Evolutionary conservation across 2,329 filamentous ascomycete genomes (phyloP).

Genomic region (Volutella citrinella): DNA sequence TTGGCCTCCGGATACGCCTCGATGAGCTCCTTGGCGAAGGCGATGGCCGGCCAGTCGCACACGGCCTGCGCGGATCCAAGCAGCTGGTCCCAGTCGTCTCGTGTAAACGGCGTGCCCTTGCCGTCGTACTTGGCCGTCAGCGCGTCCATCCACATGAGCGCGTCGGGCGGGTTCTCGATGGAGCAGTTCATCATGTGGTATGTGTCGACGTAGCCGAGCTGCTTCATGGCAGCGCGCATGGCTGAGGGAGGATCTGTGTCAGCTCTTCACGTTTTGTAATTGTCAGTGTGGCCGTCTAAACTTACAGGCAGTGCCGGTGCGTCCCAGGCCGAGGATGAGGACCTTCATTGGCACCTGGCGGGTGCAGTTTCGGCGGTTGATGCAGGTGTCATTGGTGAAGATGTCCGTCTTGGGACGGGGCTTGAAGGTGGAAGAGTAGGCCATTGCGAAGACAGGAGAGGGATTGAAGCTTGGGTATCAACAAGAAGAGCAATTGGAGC

Average conservation of each 20-base stretch:
- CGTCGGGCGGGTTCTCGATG: conserved; percentile 58
- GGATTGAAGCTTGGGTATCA: no score
- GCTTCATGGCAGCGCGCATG: conserved; percentile 62
- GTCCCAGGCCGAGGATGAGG: conserved; percentile 65
- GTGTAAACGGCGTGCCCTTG: conserved; percentile 47
- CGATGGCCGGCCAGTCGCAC: conserved; percentile 66
- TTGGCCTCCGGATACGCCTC: conserved; percentile 71
- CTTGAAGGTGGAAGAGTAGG: conserved; percentile 27
- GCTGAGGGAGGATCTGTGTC: no score
- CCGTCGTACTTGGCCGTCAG: conserved; percentile 50
- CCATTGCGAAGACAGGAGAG: no score
- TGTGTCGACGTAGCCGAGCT: conserved; percentile 64
- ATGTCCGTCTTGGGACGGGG: conserved; percentile 51
- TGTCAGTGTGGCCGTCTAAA: no score
- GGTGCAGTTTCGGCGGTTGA: conserved; percentile 63
- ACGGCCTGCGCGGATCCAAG: conserved; percentile 65
- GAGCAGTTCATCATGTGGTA: conserved; percentile 74
- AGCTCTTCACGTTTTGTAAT: no score
- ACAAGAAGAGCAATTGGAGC: background rate
- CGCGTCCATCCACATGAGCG: conserved; percentile 68
- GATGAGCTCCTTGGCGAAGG: conserved; percentile 67
- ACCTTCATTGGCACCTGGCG: conserved; percentile 71
- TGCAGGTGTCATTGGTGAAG: conserved; percentile 64
- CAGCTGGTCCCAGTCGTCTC: conserved; percentile 67
- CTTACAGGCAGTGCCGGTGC: conserved; percentile 69